Evolutionary conservation across 805 yeast genomes (phyloP), one percentile per base, ranked within the genome.

Genomic region (Kuraishia capsulata): DNA sequence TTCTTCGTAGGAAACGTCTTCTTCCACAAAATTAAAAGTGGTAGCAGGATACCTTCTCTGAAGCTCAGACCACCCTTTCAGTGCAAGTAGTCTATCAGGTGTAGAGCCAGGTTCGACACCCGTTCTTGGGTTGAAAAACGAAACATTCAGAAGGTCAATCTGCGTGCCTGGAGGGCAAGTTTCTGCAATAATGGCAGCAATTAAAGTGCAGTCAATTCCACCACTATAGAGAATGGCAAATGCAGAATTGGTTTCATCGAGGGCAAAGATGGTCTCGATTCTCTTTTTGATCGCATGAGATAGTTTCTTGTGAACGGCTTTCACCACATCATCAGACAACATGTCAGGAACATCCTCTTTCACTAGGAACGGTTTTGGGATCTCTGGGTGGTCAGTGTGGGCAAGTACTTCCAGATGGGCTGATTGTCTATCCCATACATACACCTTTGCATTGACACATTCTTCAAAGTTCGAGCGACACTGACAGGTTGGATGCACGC

Each of bases 161-260:
- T 44, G 40, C n/a, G 60, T 50, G 28, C 57, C 52, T 41, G 48
- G 31, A 38, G 39, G 25, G 16, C 54, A 62, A 46, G 41, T 54
- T 43, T 40, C 59, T 3, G 57, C 73, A 34, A 67, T 58, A 3
- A 81, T 36, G 0, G 78, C 74, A 0, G 94, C 88, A 19, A 92
- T 51, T 0, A 90, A 59, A 0, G 97, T 81, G 56, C 98, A 92
- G 52, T 92, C 99, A 3, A 92, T 64, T 0, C 99, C 99, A 2
- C 99, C 99, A 33, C 96, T 86, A 52, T 89, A 92, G 24, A 92
- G 58, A 0, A 92, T 64, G 0, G 83, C 82, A 32, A 79, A 57
- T 4, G 57, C 56, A 1, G 64, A 54, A 32, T 56, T 56, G 0
- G 54, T 45, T 9, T 55, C 43, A 40, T 68, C 71, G 2, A 72